Evolutionary conservation across 139 green algal genomes (phyloP), one percentile per base, ranked within the genome.

Genomic region (Nannochloris sp.): DNA sequence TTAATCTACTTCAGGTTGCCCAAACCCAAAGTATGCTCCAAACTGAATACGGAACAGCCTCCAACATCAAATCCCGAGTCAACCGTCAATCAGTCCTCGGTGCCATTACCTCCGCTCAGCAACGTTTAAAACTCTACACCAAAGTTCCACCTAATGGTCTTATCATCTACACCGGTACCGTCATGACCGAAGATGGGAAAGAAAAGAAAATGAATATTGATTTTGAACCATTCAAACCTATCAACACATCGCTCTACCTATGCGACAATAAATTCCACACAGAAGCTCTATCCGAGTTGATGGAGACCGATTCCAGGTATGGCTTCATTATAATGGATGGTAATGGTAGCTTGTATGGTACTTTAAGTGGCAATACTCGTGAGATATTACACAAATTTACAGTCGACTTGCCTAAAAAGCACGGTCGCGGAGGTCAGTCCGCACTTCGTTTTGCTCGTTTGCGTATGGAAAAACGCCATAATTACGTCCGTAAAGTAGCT

Each of bases 211-310:
- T 99, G 51, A 99, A 96, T 76, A 97, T 99, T 36, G 94, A 99
- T 76, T 99, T 99, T 76, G 94, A 99, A 84, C 94, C 94, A n/a
- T 99, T 99, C 88, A 99, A 99, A 76, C 88, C 94, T 47, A 99
- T 99, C 90, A 99, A 99, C 86, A 98, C 95, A 7, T 97, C 90
- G 2, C 79, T 99, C 24, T 99, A 99, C 81, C 80, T 99, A 29
- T 99, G 94, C 75, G 94, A 99, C 81, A 99, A 99, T 82, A 99
- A 99, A 80, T 99, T 99, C 73, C 94, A 99, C 82, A 97, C 89
- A n/a, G 87, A 95, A 79, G 90, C 93, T n/a, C 77, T 98, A 36
- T 89, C 84, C 47, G 92, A 98, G 80, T 81, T 98, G 57, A 74
- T 98, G 62, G 90, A 98, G 73, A 85, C 82, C 2, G 88, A 95